Evolutionary conservation across 441 rosid genomes (phyloP).

Genomic region (Gossypium armourianum): DNA sequence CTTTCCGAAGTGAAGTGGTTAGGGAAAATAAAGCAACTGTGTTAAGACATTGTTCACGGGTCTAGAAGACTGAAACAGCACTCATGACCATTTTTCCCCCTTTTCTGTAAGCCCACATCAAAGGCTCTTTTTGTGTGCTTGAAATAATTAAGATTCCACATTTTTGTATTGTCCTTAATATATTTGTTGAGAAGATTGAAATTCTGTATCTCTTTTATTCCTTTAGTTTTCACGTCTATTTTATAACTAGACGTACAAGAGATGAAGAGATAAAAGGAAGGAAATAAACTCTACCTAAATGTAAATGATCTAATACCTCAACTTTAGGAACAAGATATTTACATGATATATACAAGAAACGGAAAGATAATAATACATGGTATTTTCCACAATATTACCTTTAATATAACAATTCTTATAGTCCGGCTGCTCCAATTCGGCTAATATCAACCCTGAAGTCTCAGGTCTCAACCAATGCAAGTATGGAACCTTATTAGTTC

Average conservation of each 20-base stretch:
- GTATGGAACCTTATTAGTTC: background rate
- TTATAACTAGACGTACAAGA: too few species aligned
- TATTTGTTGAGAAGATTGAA: too few species aligned
- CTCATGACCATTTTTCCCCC: background rate
- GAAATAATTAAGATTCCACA: background rate
- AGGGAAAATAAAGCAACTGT: background rate
- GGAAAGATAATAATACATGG: too few species aligned
- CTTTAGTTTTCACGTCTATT: too few species aligned
- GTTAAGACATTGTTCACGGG: background rate
- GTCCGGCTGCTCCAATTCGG: background rate
- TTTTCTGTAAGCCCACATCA: background rate
- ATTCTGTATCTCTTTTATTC: too few species aligned
- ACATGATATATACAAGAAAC: too few species aligned
- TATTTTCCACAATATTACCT: background rate
- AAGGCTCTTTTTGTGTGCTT: background rate
- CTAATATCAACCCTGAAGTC: background rate
- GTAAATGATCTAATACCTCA: too few species aligned
- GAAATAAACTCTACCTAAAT: too few species aligned
- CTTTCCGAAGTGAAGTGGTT: background rate
- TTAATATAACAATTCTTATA: background rate
- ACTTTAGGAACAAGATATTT: too few species aligned
- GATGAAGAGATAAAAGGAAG: too few species aligned
- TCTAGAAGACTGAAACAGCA: background rate
- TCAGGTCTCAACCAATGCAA: background rate
- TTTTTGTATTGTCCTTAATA: background rate